Evolutionary conservation across 1,284 basidiomycete species (phyloP).

Genomic region (Fomitopsis palustris): DNA sequence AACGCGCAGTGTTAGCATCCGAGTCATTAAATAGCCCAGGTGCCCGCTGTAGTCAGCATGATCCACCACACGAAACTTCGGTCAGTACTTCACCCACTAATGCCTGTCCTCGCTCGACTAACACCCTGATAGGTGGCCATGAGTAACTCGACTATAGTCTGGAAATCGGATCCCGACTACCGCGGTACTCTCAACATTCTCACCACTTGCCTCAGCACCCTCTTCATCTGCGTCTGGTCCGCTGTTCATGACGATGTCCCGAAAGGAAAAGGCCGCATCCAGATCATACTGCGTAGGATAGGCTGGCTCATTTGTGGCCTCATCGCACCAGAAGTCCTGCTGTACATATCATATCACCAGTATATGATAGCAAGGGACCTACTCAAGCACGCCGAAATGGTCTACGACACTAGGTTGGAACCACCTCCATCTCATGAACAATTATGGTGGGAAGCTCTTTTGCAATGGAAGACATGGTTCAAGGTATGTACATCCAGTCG

Average conservation of each 20-base stretch:
- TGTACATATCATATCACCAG: neutral
- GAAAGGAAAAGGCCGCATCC: neutral
- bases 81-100: too few relatives aligned
- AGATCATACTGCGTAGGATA: neutral
- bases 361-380: neutral
- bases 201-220: conserved; percentile 24
- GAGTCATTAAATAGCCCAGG: too few relatives aligned
- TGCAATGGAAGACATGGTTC: neutral
- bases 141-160: too few relatives aligned
- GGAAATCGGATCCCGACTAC: neutral
- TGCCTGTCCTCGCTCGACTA: too few relatives aligned
- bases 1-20: too few relatives aligned
- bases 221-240: conserved; percentile 29
- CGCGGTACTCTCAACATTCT: conserved; percentile 18
- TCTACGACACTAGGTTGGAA: neutral
- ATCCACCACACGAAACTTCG: too few relatives aligned
- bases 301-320: conserved; percentile 1
- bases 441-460: neutral
- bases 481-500: too few relatives aligned
- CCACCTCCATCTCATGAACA: neutral
- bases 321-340: neutral
- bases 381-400: neutral
- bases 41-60: too few relatives aligned
- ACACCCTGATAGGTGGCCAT: too few relatives aligned
- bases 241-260: conserved; percentile 28